phyloP scores from a whole-genome alignment of 1,139 yeast genomes.

The Pneumocystis carinii region DNA sequence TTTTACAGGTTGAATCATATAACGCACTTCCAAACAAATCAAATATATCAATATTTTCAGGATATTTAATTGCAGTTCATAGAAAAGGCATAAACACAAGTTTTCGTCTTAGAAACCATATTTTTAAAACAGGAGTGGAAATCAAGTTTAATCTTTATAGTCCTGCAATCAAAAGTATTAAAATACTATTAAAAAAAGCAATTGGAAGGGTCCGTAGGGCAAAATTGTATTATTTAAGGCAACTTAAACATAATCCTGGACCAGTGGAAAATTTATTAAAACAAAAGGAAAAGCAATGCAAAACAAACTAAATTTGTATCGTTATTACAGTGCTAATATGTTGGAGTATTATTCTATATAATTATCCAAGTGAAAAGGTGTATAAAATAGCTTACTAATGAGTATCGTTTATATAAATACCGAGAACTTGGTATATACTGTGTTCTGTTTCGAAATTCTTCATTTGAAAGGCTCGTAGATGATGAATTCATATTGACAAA shows the following conservation, averaged over 20 bases:
- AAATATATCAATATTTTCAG: constrained; percentile 13
- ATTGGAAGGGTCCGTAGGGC: constrained; percentile 16
- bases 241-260: constrained; percentile 8
- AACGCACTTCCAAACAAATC: constrained; percentile 8
- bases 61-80: constrained; percentile 16
- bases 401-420: neutral
- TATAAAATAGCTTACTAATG: neutral
- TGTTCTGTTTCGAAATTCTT: neutral
- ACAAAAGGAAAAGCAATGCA: neutral
- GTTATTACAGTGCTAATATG: neutral
- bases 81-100: constrained; percentile 18
- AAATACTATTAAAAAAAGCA: constrained; percentile 14
- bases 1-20: constrained; percentile 10
- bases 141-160: constrained; percentile 16
- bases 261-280: constrained; percentile 9
- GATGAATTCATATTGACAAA: neutral
- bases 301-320: neutral
- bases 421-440: neutral
- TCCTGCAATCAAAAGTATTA: constrained; percentile 14
- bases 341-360: neutral
- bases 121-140: constrained; percentile 18
- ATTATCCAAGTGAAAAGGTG: neutral
- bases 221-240: constrained; percentile 23
- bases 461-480: neutral
- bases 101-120: constrained; percentile 15